Base-by-base conservation (phyloP, 495 filamentous ascomycete genomes). In the Terfezia claveryi region DNA sequence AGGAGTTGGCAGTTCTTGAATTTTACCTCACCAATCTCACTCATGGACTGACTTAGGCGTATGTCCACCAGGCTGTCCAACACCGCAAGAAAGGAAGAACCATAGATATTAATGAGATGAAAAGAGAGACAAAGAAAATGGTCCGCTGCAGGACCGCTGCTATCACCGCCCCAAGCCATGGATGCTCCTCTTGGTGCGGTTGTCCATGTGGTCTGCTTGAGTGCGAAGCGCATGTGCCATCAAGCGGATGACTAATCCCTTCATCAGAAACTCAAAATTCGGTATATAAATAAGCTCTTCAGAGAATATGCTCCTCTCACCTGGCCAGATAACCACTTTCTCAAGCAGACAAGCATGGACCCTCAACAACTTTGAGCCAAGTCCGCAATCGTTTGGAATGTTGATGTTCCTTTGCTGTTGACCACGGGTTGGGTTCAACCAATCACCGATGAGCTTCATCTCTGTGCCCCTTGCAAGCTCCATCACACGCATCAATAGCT, bases 321-420 rank as follows among this genome's bases (percentile, higher is more conserved):
- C 79, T 67, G 89, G 89, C 89, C 89, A 98, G 14, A 94, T 83
- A 60, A 84, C 79, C 57, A 83, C 82, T 66, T 86, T 81, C 58
- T 91, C 87, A 56, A 98, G 76, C 75, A 94, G 82, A 68, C 82
- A 83, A 14, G 89, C 87, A 58, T 85, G 91, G 54, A 89, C 78
- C 60, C 82, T 74, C 61, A 96, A 70, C 56, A 96, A 81, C 71
- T 91, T 92, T 61, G 82, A 54, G 8, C 63, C 63, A 17, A 66
- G 55, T 17, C 63, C 63, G 46, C 55, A 54, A 9, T 63, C 61
- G n/a, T 53, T 60, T 46, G 53, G 58, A 23, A 63, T 51, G 20
- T 55, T 55, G 23, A 53, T 57, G 20, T 38, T 62, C 80, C 44
- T 84, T 85, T 67, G 82, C 27, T 32, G 27, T 32, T 32, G 27